phyloP scores from a whole-genome alignment of 23 red algal genomes.

The Pyropia haitanensis region DNA sequence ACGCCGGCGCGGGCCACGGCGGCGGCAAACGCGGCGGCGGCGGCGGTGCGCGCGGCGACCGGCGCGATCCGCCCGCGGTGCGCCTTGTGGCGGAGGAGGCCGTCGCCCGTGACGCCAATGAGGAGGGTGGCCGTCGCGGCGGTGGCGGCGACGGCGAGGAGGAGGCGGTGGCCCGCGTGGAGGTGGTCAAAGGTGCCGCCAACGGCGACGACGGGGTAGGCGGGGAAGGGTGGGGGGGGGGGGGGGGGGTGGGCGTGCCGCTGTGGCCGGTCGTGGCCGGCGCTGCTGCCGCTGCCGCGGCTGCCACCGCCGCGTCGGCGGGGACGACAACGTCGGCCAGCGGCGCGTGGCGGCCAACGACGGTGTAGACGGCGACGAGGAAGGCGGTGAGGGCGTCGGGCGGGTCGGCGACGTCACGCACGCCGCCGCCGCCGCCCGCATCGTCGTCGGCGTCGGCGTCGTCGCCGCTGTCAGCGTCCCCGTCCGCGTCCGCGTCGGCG shows the following conservation, averaged over 20 bases:
- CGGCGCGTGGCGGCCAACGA: too few species aligned
- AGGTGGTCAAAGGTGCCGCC: constrained; percentile 97
- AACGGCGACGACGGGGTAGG: constrained; percentile 61
- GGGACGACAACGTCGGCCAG: too few species aligned
- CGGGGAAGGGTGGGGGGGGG: not conserved
- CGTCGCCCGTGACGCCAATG: constrained; percentile 61
- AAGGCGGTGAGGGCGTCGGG: too few species aligned
- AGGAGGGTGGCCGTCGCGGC: constrained; percentile 21
- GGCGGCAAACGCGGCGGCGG: constrained; percentile 43
- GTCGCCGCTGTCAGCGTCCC: too few species aligned
- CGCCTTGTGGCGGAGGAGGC: constrained; percentile 41
- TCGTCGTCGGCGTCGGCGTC: too few species aligned
- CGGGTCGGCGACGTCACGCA: too few species aligned
- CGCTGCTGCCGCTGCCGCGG: too few species aligned
- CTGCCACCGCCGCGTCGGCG: too few species aligned
- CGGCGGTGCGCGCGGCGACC: constrained; percentile 18
- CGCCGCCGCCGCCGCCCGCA: too few species aligned
- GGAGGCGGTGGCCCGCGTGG: constrained; percentile 91
- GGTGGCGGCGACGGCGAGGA: constrained; percentile 70
- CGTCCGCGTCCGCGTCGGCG: too few species aligned
- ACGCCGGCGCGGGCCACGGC: constrained; percentile 19
- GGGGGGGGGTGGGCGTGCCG: not conserved
- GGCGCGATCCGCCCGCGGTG: constrained; percentile 36
- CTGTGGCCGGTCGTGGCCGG: too few species aligned
- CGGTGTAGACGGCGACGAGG: too few species aligned